These are phyloP conservation scores for Candida dajiaensis DNA, from an alignment of 805 yeast species.

Conservation along the genomic window DNA sequence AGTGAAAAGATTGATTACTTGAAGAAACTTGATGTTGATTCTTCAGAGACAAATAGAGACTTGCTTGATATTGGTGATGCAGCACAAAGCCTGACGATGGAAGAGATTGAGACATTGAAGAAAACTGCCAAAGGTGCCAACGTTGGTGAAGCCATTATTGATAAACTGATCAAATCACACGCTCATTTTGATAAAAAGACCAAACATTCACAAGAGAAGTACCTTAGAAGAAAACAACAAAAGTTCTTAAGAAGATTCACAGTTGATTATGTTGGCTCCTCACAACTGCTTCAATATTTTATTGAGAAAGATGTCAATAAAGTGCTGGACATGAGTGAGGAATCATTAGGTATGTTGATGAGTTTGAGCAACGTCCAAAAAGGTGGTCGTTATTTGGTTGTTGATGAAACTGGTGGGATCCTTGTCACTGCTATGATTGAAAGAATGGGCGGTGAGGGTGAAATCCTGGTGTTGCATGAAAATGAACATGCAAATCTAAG, in stretches of 20 bases:
- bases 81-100: conserved; percentile 66
- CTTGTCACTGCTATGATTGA: conserved; percentile 81
- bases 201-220: conserved; percentile 84
- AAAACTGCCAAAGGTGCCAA: conserved; percentile 53
- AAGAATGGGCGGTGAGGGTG: conserved; percentile 72
- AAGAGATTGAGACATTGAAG: conserved; percentile 83
- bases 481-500: conserved; percentile 87
- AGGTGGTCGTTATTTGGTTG: conserved; percentile 81
- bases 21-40: conserved; percentile 28
- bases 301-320: conserved; percentile 61
- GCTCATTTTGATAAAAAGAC: conserved; percentile 86
- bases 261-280: conserved; percentile 67
- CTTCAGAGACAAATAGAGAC: conserved; percentile 60
- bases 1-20: conserved; percentile 22
- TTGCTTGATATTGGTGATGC: conserved; percentile 60
- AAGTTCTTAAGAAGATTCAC: conserved; percentile 85
- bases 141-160: conserved; percentile 73
- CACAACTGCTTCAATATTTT: conserved; percentile 66
- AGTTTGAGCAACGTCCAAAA: conserved; percentile 79
- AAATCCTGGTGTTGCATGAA: conserved; percentile 75
- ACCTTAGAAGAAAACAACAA: conserved; percentile 83
- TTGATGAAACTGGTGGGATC: conserved; percentile 96
- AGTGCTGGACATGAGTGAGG: conserved; percentile 79
- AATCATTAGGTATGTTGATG: conserved; percentile 71
- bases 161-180: conserved; percentile 77